Percentiles rank a stretch among this genome's conserved stretches.
These are phyloP conservation scores for Kwoniella bestiolae DNA, from an alignment of 768 basidiomycete species.

Conservation along the genomic window DNA sequence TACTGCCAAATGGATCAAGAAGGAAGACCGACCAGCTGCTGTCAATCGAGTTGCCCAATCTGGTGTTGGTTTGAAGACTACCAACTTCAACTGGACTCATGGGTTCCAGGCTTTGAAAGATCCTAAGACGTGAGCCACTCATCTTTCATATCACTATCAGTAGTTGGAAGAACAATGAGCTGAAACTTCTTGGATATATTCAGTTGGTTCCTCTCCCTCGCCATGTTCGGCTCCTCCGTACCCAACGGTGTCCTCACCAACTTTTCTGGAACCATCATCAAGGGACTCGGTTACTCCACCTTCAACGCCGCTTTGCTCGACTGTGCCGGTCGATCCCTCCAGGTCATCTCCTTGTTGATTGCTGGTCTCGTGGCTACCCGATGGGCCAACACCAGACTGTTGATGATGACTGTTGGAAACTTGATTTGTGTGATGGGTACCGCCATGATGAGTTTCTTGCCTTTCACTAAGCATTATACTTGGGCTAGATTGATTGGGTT, in stretches of 20 bases:
- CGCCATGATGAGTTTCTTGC: slow-evolving; percentile 56
- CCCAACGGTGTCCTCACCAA: slow-evolving; percentile 58
- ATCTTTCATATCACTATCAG: neutral
- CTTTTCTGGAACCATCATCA: slow-evolving; percentile 57
- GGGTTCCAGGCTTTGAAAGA: slow-evolving; percentile 47
- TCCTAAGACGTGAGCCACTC: slow-evolving; percentile 41
- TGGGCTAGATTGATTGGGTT: slow-evolving; percentile 56
- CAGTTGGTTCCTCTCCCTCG: slow-evolving; percentile 52
- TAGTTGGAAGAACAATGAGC: neutral
- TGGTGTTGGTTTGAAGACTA: slow-evolving; percentile 56
- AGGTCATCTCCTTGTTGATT: slow-evolving; percentile 56
- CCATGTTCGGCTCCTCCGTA: slow-evolving; percentile 55
- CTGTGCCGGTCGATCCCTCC: slow-evolving; percentile 56
- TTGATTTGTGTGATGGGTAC: slow-evolving; percentile 52
- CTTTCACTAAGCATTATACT: slow-evolving; percentile 40
- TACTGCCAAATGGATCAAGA: slow-evolving; percentile 54
- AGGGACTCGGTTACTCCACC: slow-evolving; percentile 52
- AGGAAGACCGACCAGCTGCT: slow-evolving; percentile 50
- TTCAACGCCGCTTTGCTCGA: slow-evolving; percentile 57
- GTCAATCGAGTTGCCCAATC: slow-evolving; percentile 55
- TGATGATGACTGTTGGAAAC: slow-evolving; percentile 55
- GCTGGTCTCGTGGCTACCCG: slow-evolving; percentile 55
- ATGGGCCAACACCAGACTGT: slow-evolving; percentile 50
- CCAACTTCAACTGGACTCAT: slow-evolving; percentile 51
- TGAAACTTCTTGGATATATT: neutral